phyloP scores from a whole-genome alignment of 352 stramenopile genomes.

The Globisporangium polare region DNA sequence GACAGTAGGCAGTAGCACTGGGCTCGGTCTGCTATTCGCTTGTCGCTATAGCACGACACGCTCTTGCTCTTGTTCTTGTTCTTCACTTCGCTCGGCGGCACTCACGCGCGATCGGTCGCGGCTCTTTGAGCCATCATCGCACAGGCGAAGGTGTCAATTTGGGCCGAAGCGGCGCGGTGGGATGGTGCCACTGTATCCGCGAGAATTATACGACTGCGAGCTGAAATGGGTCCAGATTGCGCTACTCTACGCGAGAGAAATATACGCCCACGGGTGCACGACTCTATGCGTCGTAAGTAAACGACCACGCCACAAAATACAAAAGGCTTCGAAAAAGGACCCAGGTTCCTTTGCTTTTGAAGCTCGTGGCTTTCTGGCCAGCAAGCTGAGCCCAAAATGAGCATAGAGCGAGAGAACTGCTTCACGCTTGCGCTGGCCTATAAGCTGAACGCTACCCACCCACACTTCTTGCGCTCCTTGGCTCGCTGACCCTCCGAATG shows the following conservation, averaged over 20 bases:
- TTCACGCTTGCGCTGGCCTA: too few relatives aligned
- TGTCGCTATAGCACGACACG: background rate
- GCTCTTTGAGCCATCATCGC: conserved; percentile 2
- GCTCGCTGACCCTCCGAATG: background rate
- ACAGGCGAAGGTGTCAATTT: background rate
- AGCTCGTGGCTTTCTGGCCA: background rate
- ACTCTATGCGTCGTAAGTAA: background rate
- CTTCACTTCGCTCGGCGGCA: background rate
- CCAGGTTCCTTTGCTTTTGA: background rate
- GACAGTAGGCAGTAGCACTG: background rate
- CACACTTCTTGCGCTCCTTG: background rate
- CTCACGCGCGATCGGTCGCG: conserved; percentile 5
- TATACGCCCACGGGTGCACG: background rate
- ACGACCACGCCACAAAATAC: background rate
- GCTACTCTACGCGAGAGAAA: background rate
- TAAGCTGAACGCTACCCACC: too few relatives aligned
- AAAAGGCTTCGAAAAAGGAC: background rate
- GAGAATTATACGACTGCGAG: background rate
- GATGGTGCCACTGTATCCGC: background rate
- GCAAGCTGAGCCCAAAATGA: background rate
- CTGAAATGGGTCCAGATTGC: background rate
- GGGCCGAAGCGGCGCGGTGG: background rate
- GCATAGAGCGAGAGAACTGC: too few relatives aligned
- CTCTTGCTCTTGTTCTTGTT: too few relatives aligned
- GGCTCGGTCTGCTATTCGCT: background rate